Evolutionary conservation across 495 filamentous ascomycete genomes (phyloP).

Genomic region (Penicillium crystallinum): DNA sequence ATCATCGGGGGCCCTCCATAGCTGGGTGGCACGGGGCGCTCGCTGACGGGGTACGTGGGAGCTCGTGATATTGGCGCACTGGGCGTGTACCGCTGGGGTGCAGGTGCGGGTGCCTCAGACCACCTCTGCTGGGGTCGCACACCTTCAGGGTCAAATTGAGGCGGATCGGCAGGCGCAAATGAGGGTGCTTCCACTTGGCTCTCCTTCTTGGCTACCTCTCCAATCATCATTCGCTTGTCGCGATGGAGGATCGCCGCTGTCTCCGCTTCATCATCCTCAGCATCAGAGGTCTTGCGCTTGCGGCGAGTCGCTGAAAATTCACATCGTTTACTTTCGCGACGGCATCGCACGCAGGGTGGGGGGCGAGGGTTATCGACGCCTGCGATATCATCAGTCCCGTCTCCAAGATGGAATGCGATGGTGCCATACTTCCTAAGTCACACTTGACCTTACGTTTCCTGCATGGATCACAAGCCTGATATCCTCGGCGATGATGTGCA

Average conservation of each 20-base stretch:
- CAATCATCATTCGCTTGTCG: slow-evolving; percentile 47
- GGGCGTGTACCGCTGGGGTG: slow-evolving; percentile 23
- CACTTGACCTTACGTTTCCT: slow-evolving; percentile 89
- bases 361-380: slow-evolving; percentile 87
- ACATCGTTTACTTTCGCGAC: slow-evolving; percentile 89
- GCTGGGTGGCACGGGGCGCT: slow-evolving; percentile 20
- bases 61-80: slow-evolving; percentile 23
- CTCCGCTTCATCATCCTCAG: slow-evolving; percentile 45
- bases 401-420: not conserved
- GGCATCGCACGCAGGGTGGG: slow-evolving; percentile 90
- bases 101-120: slow-evolving; percentile 24
- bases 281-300: slow-evolving; percentile 75
- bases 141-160: slow-evolving; percentile 23
- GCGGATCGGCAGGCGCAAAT: slow-evolving; percentile 23
- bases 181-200: slow-evolving; percentile 23
- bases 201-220: slow-evolving; percentile 33
- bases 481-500: slow-evolving; percentile 64
- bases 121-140: slow-evolving; percentile 29
- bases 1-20: slow-evolving; percentile 45
- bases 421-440: slow-evolving; percentile 67
- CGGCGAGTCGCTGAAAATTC: slow-evolving; percentile 94
- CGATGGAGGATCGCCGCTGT: slow-evolving; percentile 40
- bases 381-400: slow-evolving; percentile 15
- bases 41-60: slow-evolving; percentile 25
- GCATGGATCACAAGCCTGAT: slow-evolving; percentile 88